Evolutionary conservation across 2,329 filamentous ascomycete genomes (phyloP).

Genomic region (Penicillium concentricum): DNA sequence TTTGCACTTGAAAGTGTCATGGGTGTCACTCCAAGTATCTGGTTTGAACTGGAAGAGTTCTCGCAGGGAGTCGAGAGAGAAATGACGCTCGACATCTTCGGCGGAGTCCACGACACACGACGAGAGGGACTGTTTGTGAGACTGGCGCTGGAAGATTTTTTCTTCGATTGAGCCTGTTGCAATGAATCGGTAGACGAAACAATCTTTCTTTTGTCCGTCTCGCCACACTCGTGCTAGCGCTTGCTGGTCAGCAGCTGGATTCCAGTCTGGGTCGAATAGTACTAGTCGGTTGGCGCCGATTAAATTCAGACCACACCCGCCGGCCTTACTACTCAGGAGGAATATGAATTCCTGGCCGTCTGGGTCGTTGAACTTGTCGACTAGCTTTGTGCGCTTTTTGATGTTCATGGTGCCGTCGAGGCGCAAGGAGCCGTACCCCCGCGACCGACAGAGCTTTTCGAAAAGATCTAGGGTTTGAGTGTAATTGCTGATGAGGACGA

Average conservation of each 20-base stretch:
- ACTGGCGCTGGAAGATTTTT: constrained; percentile 98
- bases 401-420: constrained; percentile 98
- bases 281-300: constrained; percentile 93
- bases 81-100: constrained; percentile 96
- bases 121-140: constrained; percentile 94
- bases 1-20: constrained; percentile 99
- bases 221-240: constrained; percentile 96
- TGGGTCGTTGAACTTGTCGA: constrained; percentile 96
- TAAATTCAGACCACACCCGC: constrained; percentile 92
- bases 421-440: constrained; percentile 79
- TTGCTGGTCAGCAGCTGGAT: constrained; percentile 95
- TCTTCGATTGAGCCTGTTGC: constrained; percentile 97
- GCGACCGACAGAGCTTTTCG: constrained; percentile 80
- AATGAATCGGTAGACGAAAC: constrained; percentile 99
- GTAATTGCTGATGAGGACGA: constrained; percentile 98
- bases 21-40: constrained; percentile 85
- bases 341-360: constrained; percentile 89
- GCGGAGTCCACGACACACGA: constrained; percentile 95
- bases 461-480: constrained; percentile 95
- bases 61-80: constrained; percentile 83
- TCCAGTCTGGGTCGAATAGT: constrained; percentile 97
- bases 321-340: constrained; percentile 92
- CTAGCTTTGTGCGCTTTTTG: constrained; percentile 92
- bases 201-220: constrained; percentile 98
- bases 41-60: constrained; percentile 92